These are phyloP conservation scores for Pichia thaimueangensis DNA, from an alignment of 805 yeast genomes.

Conservation along the genomic window DNA sequence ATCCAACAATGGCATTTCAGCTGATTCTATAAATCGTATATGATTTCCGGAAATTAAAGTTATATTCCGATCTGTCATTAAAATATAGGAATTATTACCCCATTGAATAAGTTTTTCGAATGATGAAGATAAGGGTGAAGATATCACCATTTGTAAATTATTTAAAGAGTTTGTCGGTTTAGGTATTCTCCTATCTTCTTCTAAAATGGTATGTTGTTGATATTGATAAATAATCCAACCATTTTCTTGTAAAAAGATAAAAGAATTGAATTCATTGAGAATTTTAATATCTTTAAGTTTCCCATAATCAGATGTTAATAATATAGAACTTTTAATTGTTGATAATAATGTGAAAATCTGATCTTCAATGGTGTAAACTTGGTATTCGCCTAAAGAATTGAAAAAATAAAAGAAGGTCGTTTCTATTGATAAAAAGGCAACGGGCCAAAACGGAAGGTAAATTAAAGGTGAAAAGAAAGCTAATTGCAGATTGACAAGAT, in stretches of 20 bases:
- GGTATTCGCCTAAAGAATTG: constrained; percentile 12
- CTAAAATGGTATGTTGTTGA: neutral
- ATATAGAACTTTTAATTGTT: neutral
- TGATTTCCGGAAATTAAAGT: constrained; percentile 13
- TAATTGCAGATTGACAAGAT: neutral
- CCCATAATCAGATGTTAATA: constrained; percentile 17
- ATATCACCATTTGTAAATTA: constrained; percentile 14
- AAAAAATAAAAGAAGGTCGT: constrained; percentile 14
- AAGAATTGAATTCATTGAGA: constrained; percentile 10
- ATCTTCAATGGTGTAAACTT: neutral
- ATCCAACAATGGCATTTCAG: neutral
- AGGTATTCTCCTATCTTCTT: constrained; percentile 1
- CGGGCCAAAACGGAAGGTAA: constrained; percentile 22
- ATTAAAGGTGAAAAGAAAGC: constrained; percentile 7
- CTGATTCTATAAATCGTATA: constrained; percentile 10
- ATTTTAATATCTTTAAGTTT: constrained; percentile 14
- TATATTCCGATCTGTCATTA: constrained; percentile 18
- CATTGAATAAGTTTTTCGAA: constrained; percentile 15
- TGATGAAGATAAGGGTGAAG: constrained; percentile 21
- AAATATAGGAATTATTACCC: constrained; percentile 15
- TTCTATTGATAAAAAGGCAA: constrained; percentile 17
- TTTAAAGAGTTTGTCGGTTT: constrained; percentile 5
- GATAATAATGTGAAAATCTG: neutral
- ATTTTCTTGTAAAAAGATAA: constrained; percentile 24
- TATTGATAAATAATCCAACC: constrained; percentile 27